Base-by-base conservation (phyloP, 805 yeast genomes). In the Vanderwaltozyma verrucispora region DNA sequence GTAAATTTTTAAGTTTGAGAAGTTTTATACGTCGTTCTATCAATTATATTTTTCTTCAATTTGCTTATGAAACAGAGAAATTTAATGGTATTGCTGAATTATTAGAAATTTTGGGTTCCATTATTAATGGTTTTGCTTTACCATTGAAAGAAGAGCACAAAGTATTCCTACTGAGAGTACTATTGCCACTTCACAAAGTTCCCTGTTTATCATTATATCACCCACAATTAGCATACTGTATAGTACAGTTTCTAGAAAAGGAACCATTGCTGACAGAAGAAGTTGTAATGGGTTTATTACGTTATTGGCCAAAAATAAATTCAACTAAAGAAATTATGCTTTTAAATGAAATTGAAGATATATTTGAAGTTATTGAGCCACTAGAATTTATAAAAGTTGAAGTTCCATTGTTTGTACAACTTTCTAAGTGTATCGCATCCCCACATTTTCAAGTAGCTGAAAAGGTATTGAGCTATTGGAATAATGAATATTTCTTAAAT, bases 381-480 rank as follows among this genome's bases (percentile, higher is more conserved):
- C 67, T 73, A 40, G 97, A 92, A 62, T 92, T 92, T 57, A 74
- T 77, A 46, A 85, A 86, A 62, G 84, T 92, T 46, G 94, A 88
- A 62, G 82, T 87, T 2, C 97, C 97, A 3, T 66, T 92, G 33
- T 88, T 88, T 63, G 94, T 89, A 23, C 98, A 92, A 63, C 71
- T 92, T 46, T 82, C 95, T 35, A 86, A 83, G 61, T 89, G 97
- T 64, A 88, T 92, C 28, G 74, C 94, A 20, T 83, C 95, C 2
- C 85, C 95, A 20, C 97, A 92, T 65, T 94, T 92, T 68, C 98
- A 92, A 69, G 96, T 92, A 19, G 82, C 94, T 40, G 98, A 92
- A 63, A 86, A 94, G 49, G 96, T 92, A 2, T 72, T 92, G 42
- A 82, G 88, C 56, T 86, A 77, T 60, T 92, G 96, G 92, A 83